Evolutionary conservation across 495 filamentous ascomycete species (phyloP).

Genomic region (Immersiella caudata): DNA sequence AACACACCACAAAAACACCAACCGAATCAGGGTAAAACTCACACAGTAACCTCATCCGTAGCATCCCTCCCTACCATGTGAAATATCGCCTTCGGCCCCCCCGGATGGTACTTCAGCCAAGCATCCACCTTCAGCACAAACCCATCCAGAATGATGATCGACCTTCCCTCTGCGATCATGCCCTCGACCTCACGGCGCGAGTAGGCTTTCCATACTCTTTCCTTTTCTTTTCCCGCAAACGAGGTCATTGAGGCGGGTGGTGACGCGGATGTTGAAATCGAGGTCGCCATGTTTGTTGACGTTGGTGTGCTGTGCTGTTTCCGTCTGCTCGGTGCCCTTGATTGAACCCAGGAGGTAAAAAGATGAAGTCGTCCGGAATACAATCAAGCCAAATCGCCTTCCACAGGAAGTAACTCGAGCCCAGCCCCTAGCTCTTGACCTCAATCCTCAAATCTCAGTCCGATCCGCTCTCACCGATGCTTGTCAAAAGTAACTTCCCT

Average conservation of each 20-base stretch:
- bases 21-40: conserved; percentile 47
- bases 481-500: too few relatives aligned
- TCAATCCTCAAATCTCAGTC: neutral
- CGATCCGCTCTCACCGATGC: conserved; percentile 7
- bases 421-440: too few relatives aligned
- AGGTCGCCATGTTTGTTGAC: too few relatives aligned
- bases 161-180: conserved; percentile 82
- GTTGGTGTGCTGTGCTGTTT: too few relatives aligned
- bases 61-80: conserved; percentile 98
- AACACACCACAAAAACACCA: neutral
- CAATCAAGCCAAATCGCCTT: too few relatives aligned
- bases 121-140: conserved; percentile 85
- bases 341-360: too few relatives aligned
- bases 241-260: neutral
- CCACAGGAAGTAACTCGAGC: too few relatives aligned
- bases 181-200: conserved; percentile 80
- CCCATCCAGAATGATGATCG: conserved; percentile 77
- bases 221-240: neutral
- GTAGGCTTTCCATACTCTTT: conserved; percentile 45
- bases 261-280: neutral
- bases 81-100: conserved; percentile 86
- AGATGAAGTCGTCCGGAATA: too few relatives aligned
- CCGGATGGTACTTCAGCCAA: conserved; percentile 88
- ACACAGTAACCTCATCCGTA: conserved; percentile 93
- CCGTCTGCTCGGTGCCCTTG: too few relatives aligned